Conservation (phyloP, 176 grass and related monocot species). For the Puccinellia tenuiflora region DNA sequence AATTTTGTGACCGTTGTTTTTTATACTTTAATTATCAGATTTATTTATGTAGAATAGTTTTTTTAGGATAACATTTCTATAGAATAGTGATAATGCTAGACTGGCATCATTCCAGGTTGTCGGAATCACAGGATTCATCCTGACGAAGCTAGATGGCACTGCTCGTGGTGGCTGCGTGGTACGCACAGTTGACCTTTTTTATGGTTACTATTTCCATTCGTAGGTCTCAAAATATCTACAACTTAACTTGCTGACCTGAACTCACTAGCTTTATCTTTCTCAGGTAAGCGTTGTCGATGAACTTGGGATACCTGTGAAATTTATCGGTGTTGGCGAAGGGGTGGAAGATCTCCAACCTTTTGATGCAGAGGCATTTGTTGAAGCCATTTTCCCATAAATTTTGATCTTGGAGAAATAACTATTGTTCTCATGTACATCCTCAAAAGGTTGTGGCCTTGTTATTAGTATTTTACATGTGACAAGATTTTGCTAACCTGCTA, state of each 20-base stretch:
- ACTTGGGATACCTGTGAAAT: constrained; percentile 93
- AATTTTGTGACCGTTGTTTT: constrained; percentile 5
- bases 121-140: constrained; percentile 84
- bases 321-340: constrained; percentile 89
- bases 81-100: not conserved
- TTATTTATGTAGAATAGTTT: not conserved
- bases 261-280: not conserved
- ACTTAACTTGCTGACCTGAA: not conserved
- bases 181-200: not conserved
- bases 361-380: constrained; percentile 85
- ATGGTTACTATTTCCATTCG: not conserved
- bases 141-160: constrained; percentile 85
- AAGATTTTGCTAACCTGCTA: not conserved
- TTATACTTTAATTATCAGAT: not conserved
- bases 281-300: constrained; percentile 96
- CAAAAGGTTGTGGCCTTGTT: not conserved
- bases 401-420: not conserved
- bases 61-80: too few relatives aligned
- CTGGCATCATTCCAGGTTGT: constrained; percentile 55
- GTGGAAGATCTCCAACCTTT: constrained; percentile 96
- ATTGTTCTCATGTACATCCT: not conserved
- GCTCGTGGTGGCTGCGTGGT: constrained; percentile 93
- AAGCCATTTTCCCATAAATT: constrained; percentile 85
- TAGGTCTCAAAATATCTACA: not conserved
- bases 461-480: not conserved